Conservation (phyloP, 495 filamentous ascomycete species). For the Aspergillus bertholletiae region DNA sequence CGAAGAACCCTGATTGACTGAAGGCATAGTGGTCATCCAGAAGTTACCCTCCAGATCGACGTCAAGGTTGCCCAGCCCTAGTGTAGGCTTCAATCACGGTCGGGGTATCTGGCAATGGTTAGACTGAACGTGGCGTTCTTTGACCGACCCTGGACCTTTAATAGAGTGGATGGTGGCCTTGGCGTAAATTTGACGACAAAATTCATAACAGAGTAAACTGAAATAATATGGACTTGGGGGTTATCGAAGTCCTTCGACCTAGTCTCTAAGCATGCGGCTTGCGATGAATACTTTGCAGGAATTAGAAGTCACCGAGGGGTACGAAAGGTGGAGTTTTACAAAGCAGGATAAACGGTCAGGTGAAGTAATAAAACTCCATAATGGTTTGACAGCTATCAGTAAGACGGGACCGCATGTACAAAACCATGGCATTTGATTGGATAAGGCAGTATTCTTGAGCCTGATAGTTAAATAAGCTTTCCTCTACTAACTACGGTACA, state of each 20-base stretch:
- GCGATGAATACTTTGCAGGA: neutral
- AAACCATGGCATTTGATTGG: neutral
- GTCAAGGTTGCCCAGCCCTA: too few species aligned
- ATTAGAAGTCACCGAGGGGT: neutral
- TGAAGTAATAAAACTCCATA: neutral
- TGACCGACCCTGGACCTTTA: neutral
- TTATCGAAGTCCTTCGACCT: neutral
- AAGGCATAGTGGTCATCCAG: neutral
- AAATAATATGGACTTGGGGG: neutral
- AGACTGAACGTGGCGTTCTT: neutral
- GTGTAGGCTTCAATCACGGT: neutral
- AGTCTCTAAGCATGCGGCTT: neutral
- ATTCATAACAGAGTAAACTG: too few species aligned
- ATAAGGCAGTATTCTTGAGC: neutral
- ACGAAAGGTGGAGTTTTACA: neutral
- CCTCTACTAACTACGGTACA: neutral
- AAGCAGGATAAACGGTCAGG: neutral
- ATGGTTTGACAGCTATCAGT: neutral
- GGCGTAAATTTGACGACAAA: neutral
- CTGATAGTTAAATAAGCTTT: neutral
- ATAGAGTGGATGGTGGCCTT: neutral
- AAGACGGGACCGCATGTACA: neutral
- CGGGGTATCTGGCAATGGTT: neutral
- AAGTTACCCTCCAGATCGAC: too few species aligned
- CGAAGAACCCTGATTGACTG: conserved; percentile 9